Conservation (phyloP, 73 alveolate genomes). For the Paramecium sexaurelia region DNA sequence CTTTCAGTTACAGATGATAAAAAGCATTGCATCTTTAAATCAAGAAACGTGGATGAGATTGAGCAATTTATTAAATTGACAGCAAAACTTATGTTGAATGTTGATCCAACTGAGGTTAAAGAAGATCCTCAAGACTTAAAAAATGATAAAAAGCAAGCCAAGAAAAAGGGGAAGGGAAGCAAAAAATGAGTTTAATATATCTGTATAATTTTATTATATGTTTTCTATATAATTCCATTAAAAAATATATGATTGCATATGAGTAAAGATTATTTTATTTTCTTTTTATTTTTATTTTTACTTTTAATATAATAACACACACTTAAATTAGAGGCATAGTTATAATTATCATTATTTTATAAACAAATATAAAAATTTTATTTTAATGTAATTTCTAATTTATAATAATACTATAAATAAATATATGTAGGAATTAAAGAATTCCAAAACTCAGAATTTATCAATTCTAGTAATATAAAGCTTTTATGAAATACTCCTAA, state of each 20-base stretch:
- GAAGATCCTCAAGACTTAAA: background rate
- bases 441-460: conserved; percentile 20
- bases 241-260: background rate
- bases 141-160: background rate
- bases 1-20: conserved; percentile 48
- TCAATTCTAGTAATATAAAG: conserved; percentile 30
- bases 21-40: background rate
- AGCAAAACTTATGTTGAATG: conserved; percentile 44
- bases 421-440: background rate
- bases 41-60: conserved; percentile 5
- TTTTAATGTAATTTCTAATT: background rate
- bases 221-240: background rate
- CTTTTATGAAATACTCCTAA: background rate
- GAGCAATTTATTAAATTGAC: conserved; percentile 44
- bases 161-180: conserved; percentile 40
- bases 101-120: conserved; percentile 39
- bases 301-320: too few species aligned
- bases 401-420: background rate
- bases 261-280: background rate
- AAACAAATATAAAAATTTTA: background rate
- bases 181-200: background rate
- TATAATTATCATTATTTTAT: too few species aligned
- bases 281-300: background rate
- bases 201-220: background rate
- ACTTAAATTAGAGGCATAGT: too few species aligned